A percentile compares a stretch with the other conserved stretches of the same genome.
These are phyloP conservation scores for Onygena corvina DNA, from an alignment of 2,329 filamentous ascomycete genomes.

Conservation along the genomic window DNA sequence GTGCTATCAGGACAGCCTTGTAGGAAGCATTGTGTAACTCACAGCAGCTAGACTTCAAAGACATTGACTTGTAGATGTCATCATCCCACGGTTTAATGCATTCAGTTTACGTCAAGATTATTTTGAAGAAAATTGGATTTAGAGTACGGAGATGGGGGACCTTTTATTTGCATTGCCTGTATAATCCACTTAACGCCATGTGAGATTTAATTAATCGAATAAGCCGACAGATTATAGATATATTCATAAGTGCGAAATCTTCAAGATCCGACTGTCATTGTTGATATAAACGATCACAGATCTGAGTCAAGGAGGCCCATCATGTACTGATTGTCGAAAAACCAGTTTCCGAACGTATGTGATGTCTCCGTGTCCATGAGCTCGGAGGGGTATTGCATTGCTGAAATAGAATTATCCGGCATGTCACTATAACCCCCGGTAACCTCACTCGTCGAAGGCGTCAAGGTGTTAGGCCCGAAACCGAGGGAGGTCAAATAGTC, in stretches of 20 bases:
- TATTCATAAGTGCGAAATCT: too few species aligned
- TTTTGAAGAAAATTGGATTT: too few species aligned
- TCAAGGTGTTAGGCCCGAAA: slow-evolving; percentile 36
- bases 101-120: too few species aligned
- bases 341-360: slow-evolving; percentile 51
- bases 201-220: too few species aligned
- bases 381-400: slow-evolving; percentile 14
- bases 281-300: slow-evolving; percentile 15
- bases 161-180: too few species aligned
- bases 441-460: slow-evolving; percentile 8
- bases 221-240: too few species aligned
- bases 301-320: slow-evolving; percentile 55
- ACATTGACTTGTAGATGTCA: too few species aligned
- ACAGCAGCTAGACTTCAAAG: not conserved
- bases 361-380: slow-evolving; percentile 21
- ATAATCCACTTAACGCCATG: too few species aligned
- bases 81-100: too few species aligned
- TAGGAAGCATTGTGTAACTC: not conserved
- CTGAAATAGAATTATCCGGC: not conserved
- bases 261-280: too few species aligned
- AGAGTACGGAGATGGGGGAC: too few species aligned
- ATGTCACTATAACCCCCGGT: not conserved
- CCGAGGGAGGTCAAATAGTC: slow-evolving; percentile 54
- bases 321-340: slow-evolving; percentile 53
- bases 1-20: slow-evolving; percentile 1